Evolutionary conservation across 768 basidiomycete species (phyloP).

Genomic region (Termitomyces sp.): DNA sequence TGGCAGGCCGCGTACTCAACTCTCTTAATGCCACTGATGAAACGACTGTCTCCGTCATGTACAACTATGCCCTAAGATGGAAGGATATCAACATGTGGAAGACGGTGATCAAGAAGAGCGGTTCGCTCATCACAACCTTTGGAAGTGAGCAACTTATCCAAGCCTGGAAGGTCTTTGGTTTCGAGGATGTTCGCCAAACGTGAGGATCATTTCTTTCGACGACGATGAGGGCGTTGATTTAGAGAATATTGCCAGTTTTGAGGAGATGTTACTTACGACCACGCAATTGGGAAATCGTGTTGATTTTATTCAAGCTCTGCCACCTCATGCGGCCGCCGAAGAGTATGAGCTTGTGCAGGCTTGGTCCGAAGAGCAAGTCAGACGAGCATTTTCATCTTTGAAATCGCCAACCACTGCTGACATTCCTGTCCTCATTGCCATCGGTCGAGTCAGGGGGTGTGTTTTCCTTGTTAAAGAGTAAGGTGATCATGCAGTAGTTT

Average conservation of each 20-base stretch:
- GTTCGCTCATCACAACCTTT: conserved; percentile 10
- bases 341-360: conserved; percentile 8
- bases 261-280: conserved; percentile 14
- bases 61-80: conserved; percentile 24
- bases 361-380: conserved; percentile 22
- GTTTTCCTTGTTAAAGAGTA: conserved; percentile 19
- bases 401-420: no score
- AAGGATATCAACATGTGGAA: conserved; percentile 26
- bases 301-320: conserved; percentile 18
- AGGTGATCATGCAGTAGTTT: conserved; percentile 3
- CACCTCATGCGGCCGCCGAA: conserved; percentile 7
- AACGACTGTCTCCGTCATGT: conserved; percentile 12
- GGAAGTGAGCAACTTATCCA: conserved; percentile 12
- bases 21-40: conserved; percentile 6
- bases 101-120: conserved; percentile 13
- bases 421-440: no score
- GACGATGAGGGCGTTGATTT: no score
- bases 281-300: conserved; percentile 14
- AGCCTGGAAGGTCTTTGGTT: conserved; percentile 21
- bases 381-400: no score
- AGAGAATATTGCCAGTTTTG: conserved; percentile 16
- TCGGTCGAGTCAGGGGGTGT: conserved; percentile 13
- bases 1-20: conserved; percentile 11
- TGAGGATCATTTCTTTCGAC: conserved; percentile 6
- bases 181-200: conserved; percentile 18